These are phyloP conservation scores for Ambispora gerdemannii DNA, from an alignment of 192 early-diverging fungal species.

Conservation along the genomic window DNA sequence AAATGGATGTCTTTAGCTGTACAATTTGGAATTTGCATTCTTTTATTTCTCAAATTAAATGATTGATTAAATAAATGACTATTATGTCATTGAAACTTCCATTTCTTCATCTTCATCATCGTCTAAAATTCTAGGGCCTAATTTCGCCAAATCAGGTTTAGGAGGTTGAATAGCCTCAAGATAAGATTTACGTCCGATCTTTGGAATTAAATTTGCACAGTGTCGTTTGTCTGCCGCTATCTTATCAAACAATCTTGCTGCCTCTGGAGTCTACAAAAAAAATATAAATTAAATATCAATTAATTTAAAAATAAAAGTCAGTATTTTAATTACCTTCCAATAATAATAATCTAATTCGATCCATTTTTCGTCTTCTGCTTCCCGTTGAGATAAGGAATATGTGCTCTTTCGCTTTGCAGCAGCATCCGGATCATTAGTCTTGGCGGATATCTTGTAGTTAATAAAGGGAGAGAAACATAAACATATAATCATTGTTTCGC, in stretches of 20 bases:
- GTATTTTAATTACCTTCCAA: conserved; percentile 39
- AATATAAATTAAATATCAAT: not conserved
- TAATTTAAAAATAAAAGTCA: not conserved
- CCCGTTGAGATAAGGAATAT: conserved; percentile 57
- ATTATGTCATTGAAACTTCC: no score
- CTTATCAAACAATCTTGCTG: not conserved
- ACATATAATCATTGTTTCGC: not conserved
- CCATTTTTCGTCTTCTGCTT: conserved; percentile 73
- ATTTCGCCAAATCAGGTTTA: not conserved
- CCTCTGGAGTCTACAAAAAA: not conserved
- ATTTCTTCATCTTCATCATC: not conserved
- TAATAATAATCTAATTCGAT: conserved; percentile 62
- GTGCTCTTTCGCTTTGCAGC: conserved; percentile 55
- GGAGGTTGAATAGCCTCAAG: not conserved
- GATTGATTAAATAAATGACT: no score
- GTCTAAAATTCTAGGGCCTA: not conserved
- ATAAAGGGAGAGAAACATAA: no score
- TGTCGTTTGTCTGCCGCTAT: not conserved
- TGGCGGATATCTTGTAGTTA: conserved; percentile 61
- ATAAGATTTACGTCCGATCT: not conserved
- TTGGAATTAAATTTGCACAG: not conserved
- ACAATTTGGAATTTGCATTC: no score
- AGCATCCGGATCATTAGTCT: conserved; percentile 61
- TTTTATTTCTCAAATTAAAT: no score
- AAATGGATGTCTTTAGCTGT: no score